Percentiles rank a stretch among this genome's conserved stretches.
Evolutionary conservation across 2,329 filamentous ascomycete genomes (phyloP).

Genomic region (Scleromitrula shiraiana): DNA sequence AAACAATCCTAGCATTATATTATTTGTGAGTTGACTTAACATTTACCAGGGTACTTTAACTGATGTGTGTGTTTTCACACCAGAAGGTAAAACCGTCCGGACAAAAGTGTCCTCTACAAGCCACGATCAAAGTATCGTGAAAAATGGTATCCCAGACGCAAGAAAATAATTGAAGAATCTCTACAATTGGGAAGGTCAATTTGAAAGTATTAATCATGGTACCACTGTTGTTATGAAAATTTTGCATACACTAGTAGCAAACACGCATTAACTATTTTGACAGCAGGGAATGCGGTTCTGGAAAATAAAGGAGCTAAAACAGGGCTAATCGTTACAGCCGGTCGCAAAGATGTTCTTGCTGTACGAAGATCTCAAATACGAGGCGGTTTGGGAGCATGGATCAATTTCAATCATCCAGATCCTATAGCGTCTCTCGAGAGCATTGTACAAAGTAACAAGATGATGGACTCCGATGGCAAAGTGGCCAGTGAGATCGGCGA

Average conservation of each 20-base stretch:
- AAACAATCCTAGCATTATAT: neutral
- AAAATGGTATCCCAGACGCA: constrained; percentile 1
- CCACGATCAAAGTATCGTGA: neutral
- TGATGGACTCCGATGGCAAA: neutral
- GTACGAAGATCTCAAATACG: neutral
- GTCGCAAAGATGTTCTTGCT: neutral
- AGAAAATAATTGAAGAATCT: neutral
- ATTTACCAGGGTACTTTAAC: neutral
- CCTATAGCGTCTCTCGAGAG: constrained; percentile 1
- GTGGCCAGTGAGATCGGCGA: neutral
- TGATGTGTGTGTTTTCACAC: constrained; percentile 4
- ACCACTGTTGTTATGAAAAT: neutral
- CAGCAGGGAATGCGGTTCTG: constrained; percentile 1
- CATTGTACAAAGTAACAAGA: neutral
- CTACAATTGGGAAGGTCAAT: neutral
- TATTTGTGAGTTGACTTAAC: neutral
- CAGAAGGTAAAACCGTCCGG: neutral
- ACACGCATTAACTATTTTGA: neutral
- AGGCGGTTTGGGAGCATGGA: neutral
- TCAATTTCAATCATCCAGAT: neutral
- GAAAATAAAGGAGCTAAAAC: neutral
- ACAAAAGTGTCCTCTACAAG: neutral
- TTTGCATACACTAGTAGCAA: neutral
- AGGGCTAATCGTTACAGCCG: neutral
- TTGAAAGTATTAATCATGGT: constrained; percentile 1